phyloP scores from a whole-genome alignment of 1,284 basidiomycete genomes.

The Fomitopsis betulina region DNA sequence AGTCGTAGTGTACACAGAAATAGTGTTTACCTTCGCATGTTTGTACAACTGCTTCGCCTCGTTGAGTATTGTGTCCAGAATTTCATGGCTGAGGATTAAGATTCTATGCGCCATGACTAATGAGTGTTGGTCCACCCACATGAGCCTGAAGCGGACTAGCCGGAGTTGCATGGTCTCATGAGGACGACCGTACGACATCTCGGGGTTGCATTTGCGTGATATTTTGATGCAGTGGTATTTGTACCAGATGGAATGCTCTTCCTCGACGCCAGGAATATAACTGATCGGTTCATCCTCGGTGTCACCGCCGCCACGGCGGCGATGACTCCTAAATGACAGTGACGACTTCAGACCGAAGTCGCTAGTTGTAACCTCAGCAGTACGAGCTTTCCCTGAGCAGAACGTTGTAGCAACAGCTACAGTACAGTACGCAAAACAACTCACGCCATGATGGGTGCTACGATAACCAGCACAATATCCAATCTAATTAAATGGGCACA shows the following conservation, averaged over 20 bases:
- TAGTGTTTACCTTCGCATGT: not conserved
- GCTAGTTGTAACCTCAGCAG: not conserved
- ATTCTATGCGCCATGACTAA: not conserved
- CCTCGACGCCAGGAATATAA: not conserved
- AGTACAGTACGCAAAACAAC: not conserved
- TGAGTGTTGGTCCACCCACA: not conserved
- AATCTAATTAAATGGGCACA: slow-evolving; percentile 7
- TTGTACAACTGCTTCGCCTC: not conserved
- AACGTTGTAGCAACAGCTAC: not conserved
- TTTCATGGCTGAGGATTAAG: not conserved
- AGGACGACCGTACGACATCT: not conserved
- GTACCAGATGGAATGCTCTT: not conserved
- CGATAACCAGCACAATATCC: slow-evolving; percentile 27
- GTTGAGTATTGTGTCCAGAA: not conserved
- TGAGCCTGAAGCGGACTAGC: not conserved
- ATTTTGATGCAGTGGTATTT: not conserved
- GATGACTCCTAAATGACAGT: not conserved
- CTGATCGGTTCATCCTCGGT: not conserved
- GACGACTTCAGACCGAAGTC: not conserved
- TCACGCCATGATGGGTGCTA: not conserved
- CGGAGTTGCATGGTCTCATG: not conserved
- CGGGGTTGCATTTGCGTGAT: not conserved
- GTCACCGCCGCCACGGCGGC: too few species aligned
- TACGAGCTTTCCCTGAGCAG: not conserved
- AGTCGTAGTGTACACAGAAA: not conserved